A percentile compares a stretch with the other conserved stretches of the same genome.
Conservation (phyloP, 106 monocot species). For the Platanthera zijinensis region DNA sequence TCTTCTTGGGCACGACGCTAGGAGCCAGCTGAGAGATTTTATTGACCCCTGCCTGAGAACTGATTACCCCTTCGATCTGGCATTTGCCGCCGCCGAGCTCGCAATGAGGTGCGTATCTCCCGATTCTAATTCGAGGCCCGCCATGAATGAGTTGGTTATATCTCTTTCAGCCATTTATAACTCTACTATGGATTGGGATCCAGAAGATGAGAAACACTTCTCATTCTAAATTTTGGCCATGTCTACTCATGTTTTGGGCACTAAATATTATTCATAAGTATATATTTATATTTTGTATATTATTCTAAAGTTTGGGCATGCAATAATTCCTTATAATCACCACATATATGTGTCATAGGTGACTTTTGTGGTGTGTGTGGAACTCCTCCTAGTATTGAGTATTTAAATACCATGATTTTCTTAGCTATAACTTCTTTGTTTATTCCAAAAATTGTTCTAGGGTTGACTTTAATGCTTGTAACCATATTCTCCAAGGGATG, state of each 20-base stretch:
- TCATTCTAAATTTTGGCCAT: constrained; percentile 14
- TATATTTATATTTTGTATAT: too few species aligned
- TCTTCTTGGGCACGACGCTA: constrained; percentile 49
- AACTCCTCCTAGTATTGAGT: too few species aligned
- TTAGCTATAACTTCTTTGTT: too few species aligned
- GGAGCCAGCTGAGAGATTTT: constrained; percentile 49
- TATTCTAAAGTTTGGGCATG: too few species aligned
- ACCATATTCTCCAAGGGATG: too few species aligned
- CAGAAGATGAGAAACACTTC: constrained; percentile 27
- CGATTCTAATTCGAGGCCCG: constrained; percentile 35
- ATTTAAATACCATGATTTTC: too few species aligned
- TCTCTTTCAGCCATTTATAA: constrained; percentile 57
- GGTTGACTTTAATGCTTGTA: too few species aligned
- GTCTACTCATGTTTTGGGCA: background rate
- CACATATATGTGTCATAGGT: too few species aligned
- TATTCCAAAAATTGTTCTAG: too few species aligned
- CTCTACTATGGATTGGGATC: constrained; percentile 69
- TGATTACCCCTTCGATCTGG: constrained; percentile 66
- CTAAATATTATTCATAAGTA: too few species aligned
- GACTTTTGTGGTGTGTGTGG: too few species aligned
- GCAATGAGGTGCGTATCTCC: constrained; percentile 52
- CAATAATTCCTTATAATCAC: too few species aligned
- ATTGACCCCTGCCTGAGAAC: constrained; percentile 40
- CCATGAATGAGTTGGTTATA: constrained; percentile 39
- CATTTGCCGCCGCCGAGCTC: constrained; percentile 59